These are phyloP conservation scores for Butyriboletus loyo DNA, from an alignment of 768 basidiomycete species.

Conservation along the genomic window DNA sequence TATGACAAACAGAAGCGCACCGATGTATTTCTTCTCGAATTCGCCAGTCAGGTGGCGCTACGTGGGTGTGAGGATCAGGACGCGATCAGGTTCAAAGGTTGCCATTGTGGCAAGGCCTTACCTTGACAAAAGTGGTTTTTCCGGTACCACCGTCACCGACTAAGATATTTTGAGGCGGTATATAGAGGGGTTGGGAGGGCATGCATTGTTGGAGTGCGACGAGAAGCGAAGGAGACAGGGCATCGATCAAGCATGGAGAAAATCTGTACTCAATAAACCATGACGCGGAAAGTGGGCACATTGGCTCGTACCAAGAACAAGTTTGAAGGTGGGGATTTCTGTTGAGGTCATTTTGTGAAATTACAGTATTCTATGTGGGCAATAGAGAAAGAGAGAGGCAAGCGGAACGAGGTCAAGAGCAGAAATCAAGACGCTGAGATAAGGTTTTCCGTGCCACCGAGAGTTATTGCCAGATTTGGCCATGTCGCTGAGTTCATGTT, in stretches of 20 bases:
- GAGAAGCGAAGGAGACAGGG: slow-evolving; percentile 16
- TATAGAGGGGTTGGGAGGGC: background rate
- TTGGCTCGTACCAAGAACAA: slow-evolving; percentile 82
- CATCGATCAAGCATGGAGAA: slow-evolving; percentile 53
- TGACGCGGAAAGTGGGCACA: background rate
- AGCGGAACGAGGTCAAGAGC: slow-evolving; percentile 25
- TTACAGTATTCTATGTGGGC: slow-evolving; percentile 22
- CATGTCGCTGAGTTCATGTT: slow-evolving; percentile 16
- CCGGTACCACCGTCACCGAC: slow-evolving; percentile 97
- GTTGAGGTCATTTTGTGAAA: slow-evolving; percentile 39
- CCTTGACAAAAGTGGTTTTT: slow-evolving; percentile 99
- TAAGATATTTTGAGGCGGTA: slow-evolving; percentile 30
- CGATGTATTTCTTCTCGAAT: slow-evolving; percentile 99
- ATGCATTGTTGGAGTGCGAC: slow-evolving; percentile 9
- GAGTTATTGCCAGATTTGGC: slow-evolving; percentile 23
- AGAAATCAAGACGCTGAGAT: slow-evolving; percentile 37
- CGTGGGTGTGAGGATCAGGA: slow-evolving; percentile 47
- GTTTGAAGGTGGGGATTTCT: slow-evolving; percentile 88
- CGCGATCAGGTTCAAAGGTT: slow-evolving; percentile 42
- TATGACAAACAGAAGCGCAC: slow-evolving; percentile 43
- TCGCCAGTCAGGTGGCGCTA: slow-evolving; percentile 98
- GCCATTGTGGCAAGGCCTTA: slow-evolving; percentile 34
- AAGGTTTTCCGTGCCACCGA: slow-evolving; percentile 35
- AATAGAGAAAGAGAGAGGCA: slow-evolving; percentile 15
- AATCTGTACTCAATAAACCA: slow-evolving; percentile 18